Base-by-base conservation (phyloP, 352 stramenopile genomes). In the Pythium dissotocum region DNA sequence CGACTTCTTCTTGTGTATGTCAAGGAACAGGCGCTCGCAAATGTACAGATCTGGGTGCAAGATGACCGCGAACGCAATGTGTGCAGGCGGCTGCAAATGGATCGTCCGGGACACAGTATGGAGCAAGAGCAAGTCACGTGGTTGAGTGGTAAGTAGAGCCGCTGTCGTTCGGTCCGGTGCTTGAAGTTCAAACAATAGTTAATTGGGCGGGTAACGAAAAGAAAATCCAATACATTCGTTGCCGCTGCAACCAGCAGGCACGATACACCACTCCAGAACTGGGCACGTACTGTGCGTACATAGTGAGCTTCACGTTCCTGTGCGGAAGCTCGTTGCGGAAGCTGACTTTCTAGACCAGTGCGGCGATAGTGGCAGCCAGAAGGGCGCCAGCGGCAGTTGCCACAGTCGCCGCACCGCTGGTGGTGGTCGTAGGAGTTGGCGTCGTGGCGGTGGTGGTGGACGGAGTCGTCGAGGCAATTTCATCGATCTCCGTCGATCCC, bases 401-500 rank as follows among this genome's bases (percentile, higher is more conserved):
- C 2, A 53, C 5, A 53, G 46, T 32, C 18, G 46, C 30, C 6
- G 46, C 46, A 30, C 46, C 16, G 46, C 46, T 53, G 5, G 46
- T 53, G n/a, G 46, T 53, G 5, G 46, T 30, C 46, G 46, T 30
- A 16, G 46, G 46, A 10, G n/a, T 53, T 53, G 46, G 46, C n/a
- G 46, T 53, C 5, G n/a, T 53, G 18, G 46, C 16, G n/a, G 46
- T 8, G 21, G 46, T 53, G n/a, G 46, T 30, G 8, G 8, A 9
- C 6, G 46, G 12, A 6, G 46, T 8, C n/a, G n/a, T 5, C 18
- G 46, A 16, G 2, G 46, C 21, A 10, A 53, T 53, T 24, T 30
- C 46, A 4, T 53, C 46, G 14, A 53, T 53, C 12, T 53, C 46
- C 16, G 46, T 53, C 46, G 46, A 53, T 30, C 46, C 46, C 46